Percentiles rank a stretch among this genome's conserved stretches.
Evolutionary conservation across 1,284 basidiomycete genomes (phyloP).

Genomic region (Marasmius tenuissimus): DNA sequence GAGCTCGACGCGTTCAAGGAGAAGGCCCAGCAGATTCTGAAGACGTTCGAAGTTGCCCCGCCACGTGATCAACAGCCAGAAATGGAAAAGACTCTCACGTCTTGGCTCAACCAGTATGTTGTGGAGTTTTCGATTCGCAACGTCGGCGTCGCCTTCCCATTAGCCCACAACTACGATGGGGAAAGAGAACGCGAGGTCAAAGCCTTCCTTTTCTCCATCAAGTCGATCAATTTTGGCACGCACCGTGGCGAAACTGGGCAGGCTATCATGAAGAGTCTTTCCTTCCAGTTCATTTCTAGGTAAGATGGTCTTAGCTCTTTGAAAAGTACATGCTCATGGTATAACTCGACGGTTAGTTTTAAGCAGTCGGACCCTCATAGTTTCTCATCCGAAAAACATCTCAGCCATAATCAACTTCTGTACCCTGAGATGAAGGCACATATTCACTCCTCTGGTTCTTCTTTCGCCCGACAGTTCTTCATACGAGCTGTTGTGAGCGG

Average conservation of each 20-base stretch:
- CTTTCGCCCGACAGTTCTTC: constrained; percentile 56
- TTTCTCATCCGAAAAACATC: constrained; percentile 72
- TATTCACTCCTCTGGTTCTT: constrained; percentile 57
- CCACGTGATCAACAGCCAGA: constrained; percentile 40
- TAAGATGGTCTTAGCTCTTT: constrained; percentile 31
- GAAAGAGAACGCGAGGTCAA: constrained; percentile 51
- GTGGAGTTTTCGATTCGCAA: constrained; percentile 66
- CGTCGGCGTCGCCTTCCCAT: constrained; percentile 85
- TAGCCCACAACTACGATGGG: constrained; percentile 56
- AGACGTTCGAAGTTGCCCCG: constrained; percentile 61
- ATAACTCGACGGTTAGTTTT: constrained; percentile 51
- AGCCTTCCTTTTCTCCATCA: constrained; percentile 84
- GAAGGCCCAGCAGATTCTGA: constrained; percentile 70
- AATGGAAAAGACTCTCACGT: constrained; percentile 34
- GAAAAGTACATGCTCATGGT: background rate
- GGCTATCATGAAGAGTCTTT: constrained; percentile 69
- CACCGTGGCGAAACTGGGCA: constrained; percentile 79
- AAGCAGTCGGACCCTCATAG: constrained; percentile 68
- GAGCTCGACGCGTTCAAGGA: constrained; percentile 84
- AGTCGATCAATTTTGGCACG: constrained; percentile 70
- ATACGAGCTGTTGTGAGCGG: constrained; percentile 80
- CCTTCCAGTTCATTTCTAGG: constrained; percentile 83
- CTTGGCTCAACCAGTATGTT: constrained; percentile 69
- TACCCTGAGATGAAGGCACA: constrained; percentile 83
- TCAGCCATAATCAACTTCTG: constrained; percentile 72